Conservation (phyloP, 2,329 filamentous ascomycete genomes). For the Colletotrichum sp. region DNA sequence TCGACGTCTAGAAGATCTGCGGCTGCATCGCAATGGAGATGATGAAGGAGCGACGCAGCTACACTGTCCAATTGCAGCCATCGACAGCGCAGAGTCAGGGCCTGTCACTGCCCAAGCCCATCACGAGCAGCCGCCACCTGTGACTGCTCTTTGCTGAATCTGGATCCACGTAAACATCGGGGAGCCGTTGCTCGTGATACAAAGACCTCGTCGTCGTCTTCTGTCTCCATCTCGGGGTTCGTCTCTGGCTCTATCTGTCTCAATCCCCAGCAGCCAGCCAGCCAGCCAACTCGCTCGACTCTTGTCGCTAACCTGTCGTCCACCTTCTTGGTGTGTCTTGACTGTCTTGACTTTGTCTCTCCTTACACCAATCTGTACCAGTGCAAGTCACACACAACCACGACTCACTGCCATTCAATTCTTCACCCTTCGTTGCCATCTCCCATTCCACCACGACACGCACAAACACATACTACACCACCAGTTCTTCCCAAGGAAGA, state of each 20-base stretch:
- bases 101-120: not conserved
- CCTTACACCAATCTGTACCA: not conserved
- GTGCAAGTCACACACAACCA: not conserved
- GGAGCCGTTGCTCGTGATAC: conserved; percentile 8
- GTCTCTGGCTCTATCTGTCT: not conserved
- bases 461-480: not conserved
- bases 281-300: not conserved
- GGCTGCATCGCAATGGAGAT: not conserved
- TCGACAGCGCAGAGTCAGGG: not conserved
- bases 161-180: conserved; percentile 12
- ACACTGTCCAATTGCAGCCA: not conserved
- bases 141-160: not conserved
- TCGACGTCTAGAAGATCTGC: not conserved
- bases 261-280: not conserved
- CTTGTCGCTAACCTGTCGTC: not conserved
- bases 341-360: not conserved
- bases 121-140: not conserved
- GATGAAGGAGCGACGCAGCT: not conserved
- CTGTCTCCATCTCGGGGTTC: not conserved
- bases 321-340: not conserved
- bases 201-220: not conserved
- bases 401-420: not conserved
- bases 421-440: not conserved
- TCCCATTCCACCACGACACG: not conserved
- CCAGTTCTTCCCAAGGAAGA: not conserved